A percentile compares a stretch with the other conserved stretches of the same genome.
phyloP scores from a whole-genome alignment of 441 rosid genomes.

The Cnidoscolus chayamansa region DNA sequence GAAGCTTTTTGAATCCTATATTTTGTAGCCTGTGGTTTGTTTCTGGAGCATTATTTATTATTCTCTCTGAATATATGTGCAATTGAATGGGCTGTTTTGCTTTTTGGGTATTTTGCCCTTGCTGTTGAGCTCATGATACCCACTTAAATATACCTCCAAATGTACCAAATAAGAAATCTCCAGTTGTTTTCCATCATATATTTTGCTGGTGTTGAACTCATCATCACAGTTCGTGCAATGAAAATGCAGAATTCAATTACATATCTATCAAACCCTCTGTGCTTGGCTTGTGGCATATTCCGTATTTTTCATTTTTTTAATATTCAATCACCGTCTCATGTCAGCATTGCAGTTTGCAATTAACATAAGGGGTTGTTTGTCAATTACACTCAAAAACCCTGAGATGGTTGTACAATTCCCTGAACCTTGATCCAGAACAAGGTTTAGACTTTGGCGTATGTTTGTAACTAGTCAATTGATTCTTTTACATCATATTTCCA shows the following conservation, averaged over 20 bases:
- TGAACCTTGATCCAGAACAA: neutral
- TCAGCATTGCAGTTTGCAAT: neutral
- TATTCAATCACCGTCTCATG: neutral
- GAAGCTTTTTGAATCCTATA: constrained; percentile 1
- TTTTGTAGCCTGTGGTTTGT: neutral
- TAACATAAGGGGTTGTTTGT: neutral
- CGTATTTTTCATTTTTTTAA: neutral
- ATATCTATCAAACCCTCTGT: too few relatives aligned
- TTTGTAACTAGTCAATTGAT: neutral
- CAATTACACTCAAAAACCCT: neutral
- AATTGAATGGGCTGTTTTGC: neutral
- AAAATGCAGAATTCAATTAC: too few relatives aligned
- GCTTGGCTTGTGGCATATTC: too few relatives aligned
- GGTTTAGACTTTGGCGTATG: neutral
- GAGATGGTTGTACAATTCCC: constrained; percentile 4
- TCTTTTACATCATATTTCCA: neutral
- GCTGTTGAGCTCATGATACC: neutral
- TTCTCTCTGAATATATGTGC: neutral
- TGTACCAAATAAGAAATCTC: neutral
- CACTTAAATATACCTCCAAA: neutral
- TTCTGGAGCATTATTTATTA: neutral
- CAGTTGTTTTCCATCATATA: neutral
- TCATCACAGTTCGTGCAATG: neutral
- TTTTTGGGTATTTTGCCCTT: neutral
- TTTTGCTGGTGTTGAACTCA: neutral